These are phyloP conservation scores for Macrophomina tecta DNA, from an alignment of 2,329 filamentous ascomycete species.

Conservation along the genomic window DNA sequence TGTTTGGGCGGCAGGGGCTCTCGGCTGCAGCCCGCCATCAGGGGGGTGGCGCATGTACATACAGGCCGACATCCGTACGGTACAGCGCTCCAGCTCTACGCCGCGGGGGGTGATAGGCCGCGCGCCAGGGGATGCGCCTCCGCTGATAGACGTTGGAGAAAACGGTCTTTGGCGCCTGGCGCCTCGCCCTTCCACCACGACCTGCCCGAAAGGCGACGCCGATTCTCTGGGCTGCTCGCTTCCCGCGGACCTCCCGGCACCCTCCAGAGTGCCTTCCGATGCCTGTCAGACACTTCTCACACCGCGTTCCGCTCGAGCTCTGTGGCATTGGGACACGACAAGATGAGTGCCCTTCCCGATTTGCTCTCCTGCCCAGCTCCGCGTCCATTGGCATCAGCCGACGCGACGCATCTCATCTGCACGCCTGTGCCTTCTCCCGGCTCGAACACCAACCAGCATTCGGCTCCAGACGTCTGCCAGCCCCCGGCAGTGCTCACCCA, in stretches of 20 bases:
- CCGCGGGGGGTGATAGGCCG: constrained; percentile 13
- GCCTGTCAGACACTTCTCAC: neutral
- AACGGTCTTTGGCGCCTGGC: constrained; percentile 8
- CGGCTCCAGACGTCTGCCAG: neutral
- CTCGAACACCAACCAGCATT: neutral
- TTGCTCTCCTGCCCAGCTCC: neutral
- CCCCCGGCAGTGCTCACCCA: neutral
- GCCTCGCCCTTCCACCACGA: neutral
- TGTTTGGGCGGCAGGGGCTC: constrained; percentile 7
- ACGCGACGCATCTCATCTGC: constrained; percentile 3
- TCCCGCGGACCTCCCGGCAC: neutral
- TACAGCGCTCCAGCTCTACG: neutral
- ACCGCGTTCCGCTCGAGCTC: constrained; percentile 4
- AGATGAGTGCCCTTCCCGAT: neutral
- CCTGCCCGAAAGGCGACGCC: constrained; percentile 11
- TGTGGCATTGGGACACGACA: constrained; percentile 12
- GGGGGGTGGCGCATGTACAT: neutral
- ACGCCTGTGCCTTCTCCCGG: neutral
- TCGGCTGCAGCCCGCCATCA: neutral
- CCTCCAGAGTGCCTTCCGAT: neutral
- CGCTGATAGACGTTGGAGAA: constrained; percentile 10
- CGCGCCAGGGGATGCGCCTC: neutral
- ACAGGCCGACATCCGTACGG: neutral
- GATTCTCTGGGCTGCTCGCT: neutral
- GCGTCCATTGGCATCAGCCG: neutral